Evolutionary conservation across 352 stramenopile species (phyloP).

Genomic region (Globisporangium middletonii): DNA sequence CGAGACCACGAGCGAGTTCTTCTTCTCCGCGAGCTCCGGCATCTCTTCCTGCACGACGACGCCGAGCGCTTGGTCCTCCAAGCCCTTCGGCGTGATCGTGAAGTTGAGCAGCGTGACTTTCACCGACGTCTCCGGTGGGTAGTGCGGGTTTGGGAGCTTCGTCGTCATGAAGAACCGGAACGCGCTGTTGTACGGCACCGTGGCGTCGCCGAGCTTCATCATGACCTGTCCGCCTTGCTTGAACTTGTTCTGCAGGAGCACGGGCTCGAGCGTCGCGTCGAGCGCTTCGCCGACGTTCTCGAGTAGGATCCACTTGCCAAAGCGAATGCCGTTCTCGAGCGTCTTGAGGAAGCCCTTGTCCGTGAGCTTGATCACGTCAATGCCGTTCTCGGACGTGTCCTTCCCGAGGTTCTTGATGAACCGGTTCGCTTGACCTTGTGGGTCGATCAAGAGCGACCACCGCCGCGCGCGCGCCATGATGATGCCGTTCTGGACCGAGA

Average conservation of each 20-base stretch:
- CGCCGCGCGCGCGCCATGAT: constrained; percentile 88
- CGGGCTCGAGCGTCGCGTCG: constrained; percentile 87
- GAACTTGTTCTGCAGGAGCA: constrained; percentile 91
- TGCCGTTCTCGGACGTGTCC: constrained; percentile 76
- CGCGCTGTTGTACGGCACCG: constrained; percentile 85
- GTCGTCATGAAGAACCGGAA: constrained; percentile 94
- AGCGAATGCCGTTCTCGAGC: constrained; percentile 90
- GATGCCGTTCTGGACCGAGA: constrained; percentile 92
- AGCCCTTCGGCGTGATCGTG: constrained; percentile 86
- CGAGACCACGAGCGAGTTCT: constrained; percentile 89
- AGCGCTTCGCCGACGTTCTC: constrained; percentile 86
- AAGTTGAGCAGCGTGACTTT: constrained; percentile 93
- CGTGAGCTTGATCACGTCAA: constrained; percentile 81
- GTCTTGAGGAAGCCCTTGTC: constrained; percentile 81
- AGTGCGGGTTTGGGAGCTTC: constrained; percentile 91
- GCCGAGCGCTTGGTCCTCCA: constrained; percentile 90
- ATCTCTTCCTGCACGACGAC: constrained; percentile 93
- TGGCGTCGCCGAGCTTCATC: constrained; percentile 91
- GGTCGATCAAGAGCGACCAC: constrained; percentile 90
- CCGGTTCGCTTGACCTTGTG: constrained; percentile 90
- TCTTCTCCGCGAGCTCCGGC: constrained; percentile 91
- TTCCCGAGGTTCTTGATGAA: constrained; percentile 93
- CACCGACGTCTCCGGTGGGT: constrained; percentile 89
- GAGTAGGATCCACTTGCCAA: constrained; percentile 89
- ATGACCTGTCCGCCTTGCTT: constrained; percentile 90